These are phyloP conservation scores for Ascochyta viciae-villosae DNA, from an alignment of 2,329 filamentous ascomycete species.

Conservation along the genomic window DNA sequence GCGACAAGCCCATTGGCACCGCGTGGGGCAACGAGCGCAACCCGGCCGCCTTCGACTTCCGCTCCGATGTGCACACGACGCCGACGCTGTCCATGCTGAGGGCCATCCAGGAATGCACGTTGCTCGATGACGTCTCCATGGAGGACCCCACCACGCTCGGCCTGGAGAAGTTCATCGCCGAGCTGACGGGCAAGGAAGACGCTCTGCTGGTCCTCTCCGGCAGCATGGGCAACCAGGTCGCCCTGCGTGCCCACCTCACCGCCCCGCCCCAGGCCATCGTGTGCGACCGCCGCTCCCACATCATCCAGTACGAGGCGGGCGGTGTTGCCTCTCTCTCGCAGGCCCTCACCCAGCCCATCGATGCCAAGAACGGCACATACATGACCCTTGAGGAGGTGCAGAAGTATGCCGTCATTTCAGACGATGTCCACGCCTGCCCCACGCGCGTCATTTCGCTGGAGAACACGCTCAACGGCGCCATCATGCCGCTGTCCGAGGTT, in stretches of 20 bases:
- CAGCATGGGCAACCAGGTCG: constrained; percentile 93
- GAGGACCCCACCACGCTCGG: constrained; percentile 81
- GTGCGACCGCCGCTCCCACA: constrained; percentile 80
- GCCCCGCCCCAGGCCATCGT: constrained; percentile 83
- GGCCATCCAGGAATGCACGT: constrained; percentile 75
- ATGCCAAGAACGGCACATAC: constrained; percentile 74
- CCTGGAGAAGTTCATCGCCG: constrained; percentile 77
- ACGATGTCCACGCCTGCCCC: constrained; percentile 79
- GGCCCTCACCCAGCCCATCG: constrained; percentile 71
- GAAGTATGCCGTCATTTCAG: constrained; percentile 67
- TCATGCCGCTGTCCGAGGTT: constrained; percentile 78
- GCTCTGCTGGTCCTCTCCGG: constrained; percentile 85
- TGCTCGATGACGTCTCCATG: constrained; percentile 83
- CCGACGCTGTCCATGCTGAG: constrained; percentile 73
- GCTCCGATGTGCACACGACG: constrained; percentile 54
- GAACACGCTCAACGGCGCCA: constrained; percentile 81
- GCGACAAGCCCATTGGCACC: constrained; percentile 27
- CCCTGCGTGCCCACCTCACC: constrained; percentile 76
- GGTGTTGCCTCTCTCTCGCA: constrained; percentile 76
- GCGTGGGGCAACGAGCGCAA: constrained; percentile 54
- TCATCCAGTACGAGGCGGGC: constrained; percentile 72
- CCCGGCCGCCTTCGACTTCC: constrained; percentile 63
- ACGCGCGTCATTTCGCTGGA: constrained; percentile 84
- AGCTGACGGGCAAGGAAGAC: constrained; percentile 76
- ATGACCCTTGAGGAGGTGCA: constrained; percentile 79